Evolutionary conservation across 306 rosid species (phyloP), one percentile per base, ranked within the genome.

Genomic region (Purshia tridentata): DNA sequence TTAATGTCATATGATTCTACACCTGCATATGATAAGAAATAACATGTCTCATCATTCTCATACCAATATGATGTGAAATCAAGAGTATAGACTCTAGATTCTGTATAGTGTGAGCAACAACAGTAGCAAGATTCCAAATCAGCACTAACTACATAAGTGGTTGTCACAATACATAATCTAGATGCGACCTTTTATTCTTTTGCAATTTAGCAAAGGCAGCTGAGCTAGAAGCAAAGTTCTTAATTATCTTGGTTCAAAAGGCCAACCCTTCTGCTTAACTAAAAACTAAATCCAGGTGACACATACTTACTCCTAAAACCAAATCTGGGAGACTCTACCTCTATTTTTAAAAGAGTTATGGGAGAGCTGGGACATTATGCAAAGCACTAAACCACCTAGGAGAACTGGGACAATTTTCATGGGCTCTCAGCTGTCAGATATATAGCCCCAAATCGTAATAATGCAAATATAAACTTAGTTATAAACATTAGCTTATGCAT

Each of bases 1-100:
- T 91, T 93, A 60, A 95, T 81, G 82, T 95, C 99, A 72, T 76
- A 95, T 23, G 98, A 83, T 48, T 95, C 98, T 22, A 95, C 97
- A 63, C 98, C 99, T 95, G 85, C 19, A 78, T 19, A 78, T 72
- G 19, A 53, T 12, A 35, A 64, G 18, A 70, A 58, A 72, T 58
- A 68, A 5, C 69, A 52, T 4, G 13, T 55, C 14, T 51, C 66
- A 70, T 52, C 67, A 70, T 22, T n/a, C 65, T 45, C 39, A 55
- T 47, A 13, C 44, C 29, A 71, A 69, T 15, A 49, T 9, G 29
- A 55, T 20, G 20, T 22, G 0, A 70, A 50, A 48, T 35, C 58
- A 50, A 29, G 19, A 9, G 4, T 42, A 29, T 6, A 35, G 19
- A 68, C 13, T 61, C 65, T 40, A 6, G 6, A 41, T 69, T 54